Conservation (phyloP, 2,329 filamentous ascomycete species). For the Trichoderma lentiforme region DNA sequence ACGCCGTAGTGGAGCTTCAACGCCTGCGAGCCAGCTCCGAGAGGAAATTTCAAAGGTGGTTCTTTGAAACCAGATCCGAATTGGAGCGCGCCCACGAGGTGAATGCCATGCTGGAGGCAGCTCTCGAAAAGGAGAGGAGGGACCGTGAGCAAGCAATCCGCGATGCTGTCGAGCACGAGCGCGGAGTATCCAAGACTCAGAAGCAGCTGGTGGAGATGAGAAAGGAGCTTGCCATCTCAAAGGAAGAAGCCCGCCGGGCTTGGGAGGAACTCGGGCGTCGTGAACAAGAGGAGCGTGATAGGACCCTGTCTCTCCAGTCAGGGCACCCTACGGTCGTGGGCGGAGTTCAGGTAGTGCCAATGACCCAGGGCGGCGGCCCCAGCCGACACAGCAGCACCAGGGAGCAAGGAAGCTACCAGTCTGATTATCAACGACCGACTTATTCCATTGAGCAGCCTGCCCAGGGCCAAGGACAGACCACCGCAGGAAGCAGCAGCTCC, state of each 20-base stretch:
- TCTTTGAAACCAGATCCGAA: slow-evolving; percentile 88
- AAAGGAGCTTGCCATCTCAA: slow-evolving; percentile 89
- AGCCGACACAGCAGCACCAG: slow-evolving; percentile 50
- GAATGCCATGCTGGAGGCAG: slow-evolving; percentile 73
- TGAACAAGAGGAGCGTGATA: slow-evolving; percentile 89
- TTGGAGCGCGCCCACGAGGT: slow-evolving; percentile 81
- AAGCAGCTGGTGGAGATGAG: slow-evolving; percentile 85
- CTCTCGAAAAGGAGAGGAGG: slow-evolving; percentile 71
- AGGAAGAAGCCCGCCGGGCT: slow-evolving; percentile 89
- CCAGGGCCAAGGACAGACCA: slow-evolving; percentile 37
- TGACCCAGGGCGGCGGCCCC: slow-evolving; percentile 61
- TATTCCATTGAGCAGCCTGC: slow-evolving; percentile 39
- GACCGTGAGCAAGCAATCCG: slow-evolving; percentile 65
- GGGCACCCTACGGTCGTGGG: slow-evolving; percentile 87
- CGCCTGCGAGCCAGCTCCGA: slow-evolving; percentile 91
- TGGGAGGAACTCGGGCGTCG: slow-evolving; percentile 95
- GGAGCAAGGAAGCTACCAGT: slow-evolving; percentile 32
- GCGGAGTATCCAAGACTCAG: slow-evolving; percentile 70
- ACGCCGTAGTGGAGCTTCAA: slow-evolving; percentile 94
- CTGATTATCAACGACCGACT: slow-evolving; percentile 31
- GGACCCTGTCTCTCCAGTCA: slow-evolving; percentile 78
- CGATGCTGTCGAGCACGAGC: slow-evolving; percentile 63
- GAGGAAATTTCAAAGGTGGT: slow-evolving; percentile 97
- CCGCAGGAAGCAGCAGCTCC: slow-evolving; percentile 24
- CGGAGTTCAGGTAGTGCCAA: slow-evolving; percentile 92